A percentile compares a stretch with the other conserved stretches of the same genome.
These are phyloP conservation scores for Mycothermus thermophilus DNA, from an alignment of 495 filamentous ascomycete species.

Conservation along the genomic window DNA sequence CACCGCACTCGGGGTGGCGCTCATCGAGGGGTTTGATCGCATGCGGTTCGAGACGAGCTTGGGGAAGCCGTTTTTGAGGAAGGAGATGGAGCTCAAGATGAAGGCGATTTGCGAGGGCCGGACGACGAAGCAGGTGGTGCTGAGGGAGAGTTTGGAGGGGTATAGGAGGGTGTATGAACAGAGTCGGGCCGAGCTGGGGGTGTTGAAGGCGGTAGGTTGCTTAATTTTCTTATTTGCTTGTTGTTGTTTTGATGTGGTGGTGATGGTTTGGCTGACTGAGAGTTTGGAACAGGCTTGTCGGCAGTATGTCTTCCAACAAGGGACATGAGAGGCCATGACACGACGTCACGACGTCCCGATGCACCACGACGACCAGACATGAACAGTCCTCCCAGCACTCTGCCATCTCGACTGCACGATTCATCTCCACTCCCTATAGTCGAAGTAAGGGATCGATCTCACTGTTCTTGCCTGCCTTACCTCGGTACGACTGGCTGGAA, in stretches of 20 bases:
- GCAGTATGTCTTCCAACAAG: conserved; percentile 29
- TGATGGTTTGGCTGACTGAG: neutral
- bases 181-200: conserved; percentile 54
- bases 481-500: too few relatives aligned
- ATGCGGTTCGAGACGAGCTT: conserved; percentile 82
- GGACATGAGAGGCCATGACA: conserved; percentile 3
- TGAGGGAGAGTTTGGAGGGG: conserved; percentile 66
- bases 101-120: conserved; percentile 87
- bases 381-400: too few relatives aligned
- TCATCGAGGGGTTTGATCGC: conserved; percentile 86
- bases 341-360: neutral
- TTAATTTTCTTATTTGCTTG: neutral
- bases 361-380: too few relatives aligned
- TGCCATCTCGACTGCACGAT: too few relatives aligned
- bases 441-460: too few relatives aligned
- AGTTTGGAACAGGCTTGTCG: conserved; percentile 36
- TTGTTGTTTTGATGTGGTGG: conserved; percentile 3
- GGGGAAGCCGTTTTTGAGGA: conserved; percentile 91
- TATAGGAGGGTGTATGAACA: conserved; percentile 75
- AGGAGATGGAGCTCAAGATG: conserved; percentile 95
- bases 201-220: conserved; percentile 56
- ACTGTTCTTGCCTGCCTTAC: too few relatives aligned
- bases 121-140: conserved; percentile 54
- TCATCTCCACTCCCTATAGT: too few relatives aligned
- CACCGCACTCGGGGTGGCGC: conserved; percentile 73